Evolutionary conservation across 495 filamentous ascomycete species (phyloP), one percentile per base, ranked within the genome.

Genomic region (Bathelium albidoporum): DNA sequence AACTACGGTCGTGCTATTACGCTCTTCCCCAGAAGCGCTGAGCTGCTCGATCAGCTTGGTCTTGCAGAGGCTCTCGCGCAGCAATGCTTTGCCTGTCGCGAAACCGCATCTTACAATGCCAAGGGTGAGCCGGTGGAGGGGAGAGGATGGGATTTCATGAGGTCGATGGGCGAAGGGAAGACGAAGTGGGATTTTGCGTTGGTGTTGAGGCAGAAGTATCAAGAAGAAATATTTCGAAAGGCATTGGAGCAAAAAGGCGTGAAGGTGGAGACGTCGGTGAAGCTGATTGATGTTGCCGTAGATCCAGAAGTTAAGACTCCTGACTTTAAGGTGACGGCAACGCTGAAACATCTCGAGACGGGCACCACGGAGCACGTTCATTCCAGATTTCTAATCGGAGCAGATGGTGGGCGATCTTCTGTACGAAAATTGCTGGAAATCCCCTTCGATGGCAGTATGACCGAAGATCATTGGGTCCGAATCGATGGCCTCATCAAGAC

Each of bases 401-500:
- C 77, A 26, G 79, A 82, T 68, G 79, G 80, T 16, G 77, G 76
- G 2, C 70, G 73, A 10, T 77, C 74, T 4, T 77, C 73, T 20
- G 78, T 83, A 14, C 70, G 79, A n/a, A 52, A 72, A 52, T 62
- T 73, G 5, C 65, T 77, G 28, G 66, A 68, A 4, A 77, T 82
- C 31, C 71, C 70, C 10, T 81, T 81, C 59, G 73, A 78, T 55
- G 79, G 80, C 2, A 72, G 71, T 18, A 75, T 71, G 16, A 75
- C 69, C 1, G 73, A 78, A 44, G 77, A 78, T 44, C 72, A 77
- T 63, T 81, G 77, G 76, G 74, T 82, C 1, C 71, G 78, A 29
- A 77, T 82, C n/a, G 79, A 82, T 62, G 79, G 76, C 0, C 60
- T 77, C 5, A 73, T 82, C 3, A 75, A 81, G 62, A 81, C 78